Conservation (phyloP, 257 asterid genomes). For the Lavandula angustifolia region DNA sequence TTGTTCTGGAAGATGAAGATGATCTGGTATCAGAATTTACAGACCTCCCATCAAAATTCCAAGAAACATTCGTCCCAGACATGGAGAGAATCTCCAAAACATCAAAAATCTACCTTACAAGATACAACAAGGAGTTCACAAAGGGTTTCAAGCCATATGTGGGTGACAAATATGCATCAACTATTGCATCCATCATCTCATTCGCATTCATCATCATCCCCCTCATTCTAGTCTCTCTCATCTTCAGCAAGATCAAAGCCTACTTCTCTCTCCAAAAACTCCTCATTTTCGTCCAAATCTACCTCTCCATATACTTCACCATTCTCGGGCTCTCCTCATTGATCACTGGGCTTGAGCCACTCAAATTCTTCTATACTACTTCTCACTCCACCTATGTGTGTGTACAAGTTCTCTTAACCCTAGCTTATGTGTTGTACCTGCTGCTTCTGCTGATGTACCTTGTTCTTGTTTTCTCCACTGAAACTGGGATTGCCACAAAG, state of each 20-base stretch:
- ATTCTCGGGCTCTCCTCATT: conserved; percentile 64
- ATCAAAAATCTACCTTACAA: conserved; percentile 55
- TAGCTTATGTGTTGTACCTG: conserved; percentile 74
- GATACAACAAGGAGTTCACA: conserved; percentile 68
- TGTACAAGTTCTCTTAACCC: conserved; percentile 70
- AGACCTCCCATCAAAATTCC: conserved; percentile 71
- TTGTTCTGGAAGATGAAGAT: conserved; percentile 44
- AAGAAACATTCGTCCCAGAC: conserved; percentile 74
- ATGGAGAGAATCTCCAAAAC: conserved; percentile 66
- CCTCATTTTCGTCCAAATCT: conserved; percentile 75
- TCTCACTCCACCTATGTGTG: conserved; percentile 80
- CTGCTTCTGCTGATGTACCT: conserved; percentile 82
- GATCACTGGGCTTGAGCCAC: conserved; percentile 75
- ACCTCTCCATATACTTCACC: conserved; percentile 77
- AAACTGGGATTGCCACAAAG: conserved; percentile 55
- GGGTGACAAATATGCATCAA: conserved; percentile 76
- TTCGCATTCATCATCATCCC: conserved; percentile 77
- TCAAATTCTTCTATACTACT: conserved; percentile 72
- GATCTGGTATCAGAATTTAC: conserved; percentile 60
- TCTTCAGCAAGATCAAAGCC: conserved; percentile 69
- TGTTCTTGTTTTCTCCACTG: conserved; percentile 72
- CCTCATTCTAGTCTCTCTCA: conserved; percentile 66
- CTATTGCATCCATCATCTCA: conserved; percentile 61
- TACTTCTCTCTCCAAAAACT: conserved; percentile 80
- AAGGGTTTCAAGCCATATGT: conserved; percentile 73